Conservation (phyloP, 2,329 filamentous ascomycete species). For the Hypoxylon sp. region DNA sequence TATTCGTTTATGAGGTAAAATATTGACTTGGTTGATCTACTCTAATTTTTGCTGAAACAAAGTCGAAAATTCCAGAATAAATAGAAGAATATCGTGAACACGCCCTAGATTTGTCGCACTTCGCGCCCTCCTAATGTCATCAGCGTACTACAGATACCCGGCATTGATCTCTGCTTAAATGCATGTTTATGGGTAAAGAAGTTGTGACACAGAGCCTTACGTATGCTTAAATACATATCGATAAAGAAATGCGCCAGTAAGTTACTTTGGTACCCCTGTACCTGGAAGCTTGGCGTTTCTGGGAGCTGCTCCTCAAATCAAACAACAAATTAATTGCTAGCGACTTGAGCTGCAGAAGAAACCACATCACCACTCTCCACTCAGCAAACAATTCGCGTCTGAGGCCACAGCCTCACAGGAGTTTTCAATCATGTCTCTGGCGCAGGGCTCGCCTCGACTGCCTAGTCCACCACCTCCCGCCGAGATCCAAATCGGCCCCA, state of each 20-base stretch:
- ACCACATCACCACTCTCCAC: slow-evolving; percentile 5
- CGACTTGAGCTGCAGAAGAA: slow-evolving; percentile 17
- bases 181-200: slow-evolving; percentile 6
- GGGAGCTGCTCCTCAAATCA: slow-evolving; percentile 27
- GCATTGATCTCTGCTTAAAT: slow-evolving; percentile 15
- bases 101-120: slow-evolving; percentile 8
- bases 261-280: neutral
- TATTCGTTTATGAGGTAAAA: neutral
- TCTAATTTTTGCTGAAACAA: neutral
- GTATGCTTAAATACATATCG: slow-evolving; percentile 8
- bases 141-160: slow-evolving; percentile 1
- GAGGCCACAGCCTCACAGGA: slow-evolving; percentile 35
- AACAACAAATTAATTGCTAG: slow-evolving; percentile 23
- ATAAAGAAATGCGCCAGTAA: neutral
- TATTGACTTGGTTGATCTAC: neutral
- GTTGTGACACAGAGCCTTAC: neutral
- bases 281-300: slow-evolving; percentile 25
- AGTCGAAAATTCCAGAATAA: neutral
- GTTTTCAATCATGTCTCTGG: slow-evolving; percentile 64
- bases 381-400: slow-evolving; percentile 18
- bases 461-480: slow-evolving; percentile 95
- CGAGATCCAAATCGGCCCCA: slow-evolving; percentile 89
- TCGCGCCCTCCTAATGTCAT: slow-evolving; percentile 31
- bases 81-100: slow-evolving; percentile 5
- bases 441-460: slow-evolving; percentile 88